Percentiles rank a stretch among this genome's conserved stretches.
These are phyloP conservation scores for Podila verticillata DNA, from an alignment of 192 early-diverging fungal genomes.

Conservation along the genomic window DNA sequence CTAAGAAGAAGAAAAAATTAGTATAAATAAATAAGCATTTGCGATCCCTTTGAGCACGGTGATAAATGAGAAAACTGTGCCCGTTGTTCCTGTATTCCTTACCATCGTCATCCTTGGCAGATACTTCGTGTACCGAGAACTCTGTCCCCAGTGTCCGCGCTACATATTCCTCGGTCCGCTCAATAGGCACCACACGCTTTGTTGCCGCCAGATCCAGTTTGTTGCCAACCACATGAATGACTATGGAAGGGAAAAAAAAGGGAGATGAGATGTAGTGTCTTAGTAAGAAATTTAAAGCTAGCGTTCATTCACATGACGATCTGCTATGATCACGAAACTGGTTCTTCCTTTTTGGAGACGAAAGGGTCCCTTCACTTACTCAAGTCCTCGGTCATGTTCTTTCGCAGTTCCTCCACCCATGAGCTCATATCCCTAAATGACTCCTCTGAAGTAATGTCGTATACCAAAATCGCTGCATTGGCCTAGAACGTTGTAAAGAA, in stretches of 20 bases:
- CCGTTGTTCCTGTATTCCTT: neutral
- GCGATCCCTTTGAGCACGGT: neutral
- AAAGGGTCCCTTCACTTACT: conserved; percentile 51
- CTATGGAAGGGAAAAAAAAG: conserved; percentile 38
- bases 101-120: conserved; percentile 79
- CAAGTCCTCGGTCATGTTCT: conserved; percentile 72
- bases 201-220: conserved; percentile 73
- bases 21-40: neutral
- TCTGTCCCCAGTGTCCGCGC: conserved; percentile 68
- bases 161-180: conserved; percentile 69
- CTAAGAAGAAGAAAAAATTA: conserved; percentile 4
- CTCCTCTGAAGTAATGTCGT: conserved; percentile 77
- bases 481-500: conserved; percentile 43
- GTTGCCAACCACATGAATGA: conserved; percentile 77
- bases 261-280: neutral
- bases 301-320: neutral
- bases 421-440: conserved; percentile 74
- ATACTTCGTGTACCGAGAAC: conserved; percentile 72
- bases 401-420: conserved; percentile 67
- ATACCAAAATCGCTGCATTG: conserved; percentile 76
- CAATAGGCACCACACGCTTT: conserved; percentile 65
- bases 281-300: too few species aligned
- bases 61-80: neutral
- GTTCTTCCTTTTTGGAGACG: neutral
- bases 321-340: neutral